Conservation (phyloP, 2,329 filamentous ascomycete genomes). For the Ascochyta koolunga region DNA sequence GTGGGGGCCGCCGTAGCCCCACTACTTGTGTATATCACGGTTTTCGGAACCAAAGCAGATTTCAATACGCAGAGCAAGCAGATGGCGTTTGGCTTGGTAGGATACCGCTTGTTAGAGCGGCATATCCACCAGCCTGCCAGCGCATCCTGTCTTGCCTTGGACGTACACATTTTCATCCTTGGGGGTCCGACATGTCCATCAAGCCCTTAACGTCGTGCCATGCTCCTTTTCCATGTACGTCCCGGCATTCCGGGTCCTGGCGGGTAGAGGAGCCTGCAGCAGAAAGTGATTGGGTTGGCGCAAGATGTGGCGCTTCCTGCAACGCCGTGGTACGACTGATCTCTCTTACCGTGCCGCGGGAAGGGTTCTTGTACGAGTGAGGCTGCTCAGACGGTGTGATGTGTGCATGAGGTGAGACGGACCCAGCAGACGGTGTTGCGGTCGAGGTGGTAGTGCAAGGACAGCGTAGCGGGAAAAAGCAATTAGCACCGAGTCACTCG, state of each 20-base stretch:
- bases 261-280: constrained; percentile 1
- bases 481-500: not conserved
- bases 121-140: constrained; percentile 6
- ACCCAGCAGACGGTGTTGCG: constrained; percentile 14
- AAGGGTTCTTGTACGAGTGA: constrained; percentile 8
- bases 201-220: constrained; percentile 1
- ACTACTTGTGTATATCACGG: constrained; percentile 20
- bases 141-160: constrained; percentile 10
- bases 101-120: constrained; percentile 1
- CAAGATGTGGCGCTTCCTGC: constrained; percentile 5
- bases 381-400: constrained; percentile 11
- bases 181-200: not conserved
- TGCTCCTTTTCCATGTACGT: constrained; percentile 7
- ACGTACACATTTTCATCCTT: not conserved
- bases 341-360: constrained; percentile 1
- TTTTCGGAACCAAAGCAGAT: constrained; percentile 9
- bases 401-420: constrained; percentile 13
- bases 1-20: constrained; percentile 9
- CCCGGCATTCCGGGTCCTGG: constrained; percentile 6
- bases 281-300: constrained; percentile 16
- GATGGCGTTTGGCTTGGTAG: not conserved
- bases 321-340: constrained; percentile 3
- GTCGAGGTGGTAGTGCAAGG: constrained; percentile 4
- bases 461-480: constrained; percentile 11
- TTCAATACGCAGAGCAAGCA: constrained; percentile 8